Conservation (phyloP, 352 stramenopile species). For the Elongisporangium anandrum region DNA sequence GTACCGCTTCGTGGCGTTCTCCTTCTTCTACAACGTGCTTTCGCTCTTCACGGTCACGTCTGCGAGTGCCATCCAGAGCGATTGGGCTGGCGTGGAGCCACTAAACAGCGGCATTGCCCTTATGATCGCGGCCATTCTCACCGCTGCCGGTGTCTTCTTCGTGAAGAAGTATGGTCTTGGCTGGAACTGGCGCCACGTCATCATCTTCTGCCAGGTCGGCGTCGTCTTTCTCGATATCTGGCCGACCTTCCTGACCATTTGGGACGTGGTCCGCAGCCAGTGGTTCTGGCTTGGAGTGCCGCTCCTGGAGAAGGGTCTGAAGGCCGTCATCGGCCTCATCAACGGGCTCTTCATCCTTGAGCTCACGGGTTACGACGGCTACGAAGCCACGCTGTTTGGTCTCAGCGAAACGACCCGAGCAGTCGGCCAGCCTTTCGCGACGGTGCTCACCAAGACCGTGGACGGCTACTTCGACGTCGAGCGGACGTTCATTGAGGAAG, state of each 20-base stretch:
- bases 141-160: slow-evolving; percentile 18
- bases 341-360: slow-evolving; percentile 35
- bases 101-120: slow-evolving; percentile 35
- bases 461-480: slow-evolving; percentile 41
- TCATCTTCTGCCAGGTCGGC: slow-evolving; percentile 15
- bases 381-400: slow-evolving; percentile 36
- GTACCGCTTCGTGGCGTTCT: slow-evolving; percentile 32
- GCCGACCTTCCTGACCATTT: slow-evolving; percentile 7
- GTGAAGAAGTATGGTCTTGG: slow-evolving; percentile 30
- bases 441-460: slow-evolving; percentile 43
- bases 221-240: slow-evolving; percentile 2
- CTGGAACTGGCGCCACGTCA: slow-evolving; percentile 29
- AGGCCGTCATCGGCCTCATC: slow-evolving; percentile 22
- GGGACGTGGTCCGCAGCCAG: slow-evolving; percentile 6
- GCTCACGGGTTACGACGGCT: slow-evolving; percentile 23
- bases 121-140: slow-evolving; percentile 33
- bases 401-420: slow-evolving; percentile 22
- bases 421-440: slow-evolving; percentile 30
- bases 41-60: slow-evolving; percentile 33
- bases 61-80: slow-evolving; percentile 27
- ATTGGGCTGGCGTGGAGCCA: slow-evolving; percentile 40
- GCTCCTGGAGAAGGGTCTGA: slow-evolving; percentile 31
- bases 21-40: slow-evolving; percentile 30
- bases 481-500: slow-evolving; percentile 23
- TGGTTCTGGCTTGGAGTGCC: slow-evolving; percentile 7